phyloP scores from a whole-genome alignment of 345 rosid genomes.

The Pistacia atlantica region DNA sequence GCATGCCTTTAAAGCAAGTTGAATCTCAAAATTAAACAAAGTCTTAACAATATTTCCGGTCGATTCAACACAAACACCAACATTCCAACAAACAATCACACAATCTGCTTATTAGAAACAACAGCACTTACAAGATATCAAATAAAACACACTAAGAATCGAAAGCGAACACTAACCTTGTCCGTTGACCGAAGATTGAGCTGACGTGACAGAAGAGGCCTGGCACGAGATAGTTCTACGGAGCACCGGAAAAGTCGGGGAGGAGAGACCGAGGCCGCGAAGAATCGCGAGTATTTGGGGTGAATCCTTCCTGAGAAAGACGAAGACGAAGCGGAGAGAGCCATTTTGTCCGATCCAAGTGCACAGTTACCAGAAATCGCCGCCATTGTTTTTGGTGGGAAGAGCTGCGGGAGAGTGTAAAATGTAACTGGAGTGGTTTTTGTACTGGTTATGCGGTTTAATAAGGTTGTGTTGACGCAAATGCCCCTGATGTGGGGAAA shows the following conservation, averaged over 20 bases:
- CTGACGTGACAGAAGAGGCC: constrained; percentile 56
- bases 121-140: background rate
- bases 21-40: background rate
- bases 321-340: constrained; percentile 46
- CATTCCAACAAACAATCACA: constrained; percentile 10
- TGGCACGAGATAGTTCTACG: constrained; percentile 58
- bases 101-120: background rate
- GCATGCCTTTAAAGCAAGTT: background rate
- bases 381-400: constrained; percentile 51
- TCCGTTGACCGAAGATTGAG: constrained; percentile 43
- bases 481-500: constrained; percentile 4
- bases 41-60: constrained; percentile 21
- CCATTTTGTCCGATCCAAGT: constrained; percentile 38
- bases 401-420: background rate
- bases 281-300: constrained; percentile 20
- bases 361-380: constrained; percentile 56
- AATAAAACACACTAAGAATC: background rate
- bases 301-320: constrained; percentile 30
- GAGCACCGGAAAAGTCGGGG: constrained; percentile 27
- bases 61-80: background rate
- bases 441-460: background rate
- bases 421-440: background rate
- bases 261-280: constrained; percentile 31
- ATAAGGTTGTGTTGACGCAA: constrained; percentile 5
- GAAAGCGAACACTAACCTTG: constrained; percentile 36